Evolutionary conservation across 2,329 filamentous ascomycete genomes (phyloP).

Genomic region (Epichloe gansuensis): DNA sequence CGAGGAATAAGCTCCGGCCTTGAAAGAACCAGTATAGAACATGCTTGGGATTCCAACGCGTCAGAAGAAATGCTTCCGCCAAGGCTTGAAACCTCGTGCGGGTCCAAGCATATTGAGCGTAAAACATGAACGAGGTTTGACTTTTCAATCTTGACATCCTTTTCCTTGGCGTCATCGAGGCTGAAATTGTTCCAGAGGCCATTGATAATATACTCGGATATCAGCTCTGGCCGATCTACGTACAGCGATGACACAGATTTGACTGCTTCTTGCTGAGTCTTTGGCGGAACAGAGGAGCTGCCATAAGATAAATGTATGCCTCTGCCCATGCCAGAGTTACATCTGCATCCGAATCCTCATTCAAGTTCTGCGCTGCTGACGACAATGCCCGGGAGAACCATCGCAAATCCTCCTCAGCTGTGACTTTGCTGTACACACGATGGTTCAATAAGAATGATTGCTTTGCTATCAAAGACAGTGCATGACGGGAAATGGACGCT

Average conservation of each 20-base stretch:
- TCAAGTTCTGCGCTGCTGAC: constrained; percentile 44
- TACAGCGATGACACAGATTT: constrained; percentile 55
- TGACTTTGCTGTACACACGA: constrained; percentile 72
- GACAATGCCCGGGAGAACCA: constrained; percentile 66
- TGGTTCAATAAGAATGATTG: constrained; percentile 78
- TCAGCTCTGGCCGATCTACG: constrained; percentile 38
- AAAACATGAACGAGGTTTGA: constrained; percentile 50
- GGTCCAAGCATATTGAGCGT: constrained; percentile 49
- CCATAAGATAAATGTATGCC: constrained; percentile 68
- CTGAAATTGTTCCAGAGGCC: constrained; percentile 75
- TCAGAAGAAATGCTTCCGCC: constrained; percentile 32
- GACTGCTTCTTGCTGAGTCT: constrained; percentile 51
- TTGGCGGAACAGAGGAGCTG: constrained; percentile 47
- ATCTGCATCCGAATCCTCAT: constrained; percentile 32
- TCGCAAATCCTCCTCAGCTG: constrained; percentile 58
- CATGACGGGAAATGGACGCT: constrained; percentile 50
- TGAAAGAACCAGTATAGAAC: constrained; percentile 65
- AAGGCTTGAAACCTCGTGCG: constrained; percentile 34
- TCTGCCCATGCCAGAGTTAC: constrained; percentile 68
- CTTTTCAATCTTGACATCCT: constrained; percentile 60
- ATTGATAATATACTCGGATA: constrained; percentile 52
- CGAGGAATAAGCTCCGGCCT: constrained; percentile 66
- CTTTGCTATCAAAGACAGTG: constrained; percentile 61
- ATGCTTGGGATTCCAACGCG: constrained; percentile 56
- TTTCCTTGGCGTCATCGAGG: constrained; percentile 56